phyloP scores from a whole-genome alignment of 306 rosid species.

The Benincasa hispida region DNA sequence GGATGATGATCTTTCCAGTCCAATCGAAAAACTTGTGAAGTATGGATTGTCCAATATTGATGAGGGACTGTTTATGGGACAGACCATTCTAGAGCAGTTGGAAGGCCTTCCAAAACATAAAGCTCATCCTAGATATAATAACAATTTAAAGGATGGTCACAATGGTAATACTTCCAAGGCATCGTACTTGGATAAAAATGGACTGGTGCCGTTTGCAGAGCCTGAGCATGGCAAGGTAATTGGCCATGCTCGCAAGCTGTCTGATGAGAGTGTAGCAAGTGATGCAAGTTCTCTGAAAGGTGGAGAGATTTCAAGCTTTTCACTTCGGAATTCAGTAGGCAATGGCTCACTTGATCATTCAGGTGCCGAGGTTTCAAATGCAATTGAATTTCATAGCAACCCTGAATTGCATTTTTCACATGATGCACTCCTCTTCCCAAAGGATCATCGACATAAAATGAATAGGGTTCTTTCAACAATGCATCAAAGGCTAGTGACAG shows the following conservation, averaged over 20 bases:
- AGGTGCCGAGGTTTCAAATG: conserved; percentile 34
- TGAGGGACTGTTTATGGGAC: conserved; percentile 93
- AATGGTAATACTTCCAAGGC: conserved; percentile 64
- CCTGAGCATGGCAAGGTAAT: conserved; percentile 46
- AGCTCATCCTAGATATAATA: conserved; percentile 49
- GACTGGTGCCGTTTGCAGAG: conserved; percentile 63
- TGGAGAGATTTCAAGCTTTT: conserved; percentile 62
- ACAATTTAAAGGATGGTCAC: conserved; percentile 22
- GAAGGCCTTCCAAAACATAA: conserved; percentile 92
- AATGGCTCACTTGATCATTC: conserved; percentile 45
- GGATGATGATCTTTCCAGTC: conserved; percentile 78
- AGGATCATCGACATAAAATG: conserved; percentile 80
- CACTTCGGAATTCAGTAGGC: conserved; percentile 57
- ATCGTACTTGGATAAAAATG: conserved; percentile 47
- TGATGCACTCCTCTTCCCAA: conserved; percentile 62
- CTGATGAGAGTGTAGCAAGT: conserved; percentile 71
- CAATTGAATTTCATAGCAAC: conserved; percentile 32
- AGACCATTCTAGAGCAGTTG: conserved; percentile 87
- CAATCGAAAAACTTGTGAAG: conserved; percentile 80
- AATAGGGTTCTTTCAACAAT: conserved; percentile 79
- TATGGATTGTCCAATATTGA: conserved; percentile 87
- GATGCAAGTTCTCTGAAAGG: conserved; percentile 81
- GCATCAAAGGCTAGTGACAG: conserved; percentile 81
- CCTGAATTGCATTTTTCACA: conserved; percentile 39
- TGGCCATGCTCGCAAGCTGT: conserved; percentile 58